phyloP scores from a whole-genome alignment of 495 filamentous ascomycete species.

The Penicillium waksmanii region DNA sequence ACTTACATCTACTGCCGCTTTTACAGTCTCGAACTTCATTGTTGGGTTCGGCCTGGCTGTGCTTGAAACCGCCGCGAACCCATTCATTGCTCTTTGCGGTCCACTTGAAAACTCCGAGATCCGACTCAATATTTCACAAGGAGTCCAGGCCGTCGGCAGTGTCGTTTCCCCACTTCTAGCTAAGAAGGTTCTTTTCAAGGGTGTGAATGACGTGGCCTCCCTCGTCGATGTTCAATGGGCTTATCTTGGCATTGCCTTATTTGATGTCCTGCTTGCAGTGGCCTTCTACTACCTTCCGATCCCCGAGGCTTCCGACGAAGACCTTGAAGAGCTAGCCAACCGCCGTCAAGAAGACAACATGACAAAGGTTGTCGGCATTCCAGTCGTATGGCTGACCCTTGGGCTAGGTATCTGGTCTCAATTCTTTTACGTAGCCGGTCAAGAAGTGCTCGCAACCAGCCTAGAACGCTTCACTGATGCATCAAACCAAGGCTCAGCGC shows the following conservation, averaged over 20 bases:
- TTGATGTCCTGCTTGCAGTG: slow-evolving; percentile 65
- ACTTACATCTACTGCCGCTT: slow-evolving; percentile 65
- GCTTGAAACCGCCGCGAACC: slow-evolving; percentile 68
- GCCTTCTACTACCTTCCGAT: slow-evolving; percentile 67
- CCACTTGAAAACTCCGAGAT: slow-evolving; percentile 67
- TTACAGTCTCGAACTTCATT: slow-evolving; percentile 69
- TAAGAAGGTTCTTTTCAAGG: slow-evolving; percentile 62
- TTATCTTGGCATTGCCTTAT: slow-evolving; percentile 69
- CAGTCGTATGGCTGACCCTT: slow-evolving; percentile 61
- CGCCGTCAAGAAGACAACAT: slow-evolving; percentile 55
- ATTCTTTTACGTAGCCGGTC: slow-evolving; percentile 68
- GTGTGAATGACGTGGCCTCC: slow-evolving; percentile 52
- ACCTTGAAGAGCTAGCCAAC: slow-evolving; percentile 59
- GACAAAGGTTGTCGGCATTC: slow-evolving; percentile 46
- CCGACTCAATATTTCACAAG: slow-evolving; percentile 68
- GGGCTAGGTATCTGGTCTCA: slow-evolving; percentile 59
- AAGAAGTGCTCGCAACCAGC: slow-evolving; percentile 59
- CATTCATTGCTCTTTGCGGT: slow-evolving; percentile 70
- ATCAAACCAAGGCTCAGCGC: slow-evolving; percentile 34
- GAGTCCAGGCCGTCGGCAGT: slow-evolving; percentile 68
- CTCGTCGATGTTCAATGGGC: slow-evolving; percentile 73
- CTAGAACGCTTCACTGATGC: slow-evolving; percentile 46
- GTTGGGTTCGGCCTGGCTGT: slow-evolving; percentile 66
- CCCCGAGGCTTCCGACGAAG: slow-evolving; percentile 68
- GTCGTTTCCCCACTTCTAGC: slow-evolving; percentile 65